Evolutionary conservation across 352 stramenopile species (phyloP).

Genomic region (Pythium vanterpoolii): DNA sequence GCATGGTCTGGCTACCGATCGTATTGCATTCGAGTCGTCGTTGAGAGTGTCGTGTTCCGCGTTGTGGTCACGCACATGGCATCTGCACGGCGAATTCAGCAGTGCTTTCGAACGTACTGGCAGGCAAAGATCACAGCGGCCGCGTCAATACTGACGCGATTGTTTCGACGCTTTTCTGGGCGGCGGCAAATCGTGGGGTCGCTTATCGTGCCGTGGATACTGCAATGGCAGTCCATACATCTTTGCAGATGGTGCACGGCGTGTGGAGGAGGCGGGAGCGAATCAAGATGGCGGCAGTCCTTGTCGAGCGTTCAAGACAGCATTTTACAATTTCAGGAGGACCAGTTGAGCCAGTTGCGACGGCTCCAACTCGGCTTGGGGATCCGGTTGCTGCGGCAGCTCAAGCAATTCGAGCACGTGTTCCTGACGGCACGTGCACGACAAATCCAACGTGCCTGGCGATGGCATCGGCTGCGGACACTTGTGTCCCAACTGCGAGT

Average conservation of each 20-base stretch:
- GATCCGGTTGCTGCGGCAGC: not conserved
- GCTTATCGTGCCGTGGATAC: constrained; percentile 4
- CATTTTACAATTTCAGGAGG: constrained; percentile 4
- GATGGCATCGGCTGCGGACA: constrained; percentile 8
- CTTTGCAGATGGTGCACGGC: constrained; percentile 11
- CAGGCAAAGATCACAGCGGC: not conserved
- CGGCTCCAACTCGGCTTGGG: constrained; percentile 8
- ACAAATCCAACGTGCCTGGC: constrained; percentile 19
- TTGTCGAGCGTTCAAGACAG: not conserved
- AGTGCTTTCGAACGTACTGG: constrained; percentile 18
- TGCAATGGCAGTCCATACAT: constrained; percentile 1
- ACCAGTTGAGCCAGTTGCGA: not conserved
- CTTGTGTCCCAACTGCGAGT: constrained; percentile 4
- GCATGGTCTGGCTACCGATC: constrained; percentile 23
- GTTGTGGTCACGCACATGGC: constrained; percentile 22
- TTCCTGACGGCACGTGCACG: constrained; percentile 2
- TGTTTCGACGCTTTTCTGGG: constrained; percentile 24
- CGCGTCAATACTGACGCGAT: constrained; percentile 5
- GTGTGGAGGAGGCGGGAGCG: not conserved
- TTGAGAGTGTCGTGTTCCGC: constrained; percentile 12
- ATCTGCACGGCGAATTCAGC: constrained; percentile 18
- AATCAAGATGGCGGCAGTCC: constrained; percentile 1
- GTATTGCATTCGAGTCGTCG: not conserved
- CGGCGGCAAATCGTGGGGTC: constrained; percentile 12
- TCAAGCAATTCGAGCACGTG: not conserved